Evolutionary conservation across 352 stramenopile genomes (phyloP), one percentile per base, ranked within the genome.

Genomic region (Aphanomyces invadans): DNA sequence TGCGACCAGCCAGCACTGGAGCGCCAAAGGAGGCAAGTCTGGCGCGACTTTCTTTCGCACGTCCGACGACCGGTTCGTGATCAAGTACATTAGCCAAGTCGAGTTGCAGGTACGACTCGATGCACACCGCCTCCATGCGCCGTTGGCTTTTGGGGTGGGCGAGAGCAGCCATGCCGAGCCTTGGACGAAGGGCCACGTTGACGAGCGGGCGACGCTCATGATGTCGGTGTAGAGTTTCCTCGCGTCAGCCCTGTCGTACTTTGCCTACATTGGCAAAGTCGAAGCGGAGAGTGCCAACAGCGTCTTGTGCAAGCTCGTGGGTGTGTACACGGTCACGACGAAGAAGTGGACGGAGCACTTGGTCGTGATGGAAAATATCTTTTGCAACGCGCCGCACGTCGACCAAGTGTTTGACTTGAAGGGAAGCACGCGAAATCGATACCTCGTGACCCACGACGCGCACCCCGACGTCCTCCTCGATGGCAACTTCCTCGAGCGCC

Each of bases 351-450:
- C 77, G 46, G 74, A 87, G 69, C 91, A 98, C 46, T 97, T 98
- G 72, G 89, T 92, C 28, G 87, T 97, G 42, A 97, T 97, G 86
- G 92, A 98, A 75, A 98, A 99, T 68, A 95, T 97, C 11, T 99
- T 99, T 67, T 97, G 93, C 68, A 88, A 95, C 36, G 15, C 36
- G 29, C 81, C 95, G n/a, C 88, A 94, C 33, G 93, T 98, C 26
- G 80, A 77, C n/a, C 88, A 84, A 49, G 95, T 90, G 2, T 99
- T 98, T 72, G 97, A 99, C 74, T 73, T 99, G n/a, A 99, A 99
- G 77, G 97, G 95, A n/a, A 98, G 88, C 33, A 88, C 96, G 56
- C 79, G 94, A 12, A 97, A 97, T 32, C 84, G 96, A n/a, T 98
- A 97, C 71, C 72, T 72, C 19, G n/a, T n/a, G n/a, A n/a, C n/a